Percentiles rank a stretch among this genome's conserved stretches.
These are phyloP conservation scores for Cladosporium sp. DNA, from an alignment of 2,329 filamentous ascomycete genomes.

Conservation along the genomic window DNA sequence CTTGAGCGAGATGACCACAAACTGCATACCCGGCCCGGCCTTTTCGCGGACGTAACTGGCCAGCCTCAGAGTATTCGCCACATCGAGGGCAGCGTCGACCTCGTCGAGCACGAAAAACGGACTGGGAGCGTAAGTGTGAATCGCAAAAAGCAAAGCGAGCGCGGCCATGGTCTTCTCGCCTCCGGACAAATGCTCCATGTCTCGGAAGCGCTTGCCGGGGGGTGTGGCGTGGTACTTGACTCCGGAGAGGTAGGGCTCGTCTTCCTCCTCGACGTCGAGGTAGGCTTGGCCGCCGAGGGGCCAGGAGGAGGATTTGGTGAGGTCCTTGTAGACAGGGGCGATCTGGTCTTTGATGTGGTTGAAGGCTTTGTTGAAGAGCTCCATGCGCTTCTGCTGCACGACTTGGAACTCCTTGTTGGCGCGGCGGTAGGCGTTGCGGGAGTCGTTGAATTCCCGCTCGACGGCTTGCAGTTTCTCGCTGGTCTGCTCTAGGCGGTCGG, in stretches of 20 bases:
- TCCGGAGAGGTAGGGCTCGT: conserved; percentile 90
- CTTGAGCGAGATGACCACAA: conserved; percentile 97
- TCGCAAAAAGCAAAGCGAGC: conserved; percentile 90
- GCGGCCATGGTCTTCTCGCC: conserved; percentile 99
- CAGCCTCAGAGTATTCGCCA: conserved; percentile 93
- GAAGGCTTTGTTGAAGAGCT: conserved; percentile 94
- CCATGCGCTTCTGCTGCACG: conserved; percentile 76
- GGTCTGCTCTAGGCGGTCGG: conserved; percentile 83
- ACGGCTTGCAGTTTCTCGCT: conserved; percentile 77
- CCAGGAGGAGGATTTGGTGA: conserved; percentile 86
- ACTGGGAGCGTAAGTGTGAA: conserved; percentile 91
- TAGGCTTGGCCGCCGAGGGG: conserved; percentile 86
- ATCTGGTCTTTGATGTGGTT: conserved; percentile 94
- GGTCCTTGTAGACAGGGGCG: conserved; percentile 86
- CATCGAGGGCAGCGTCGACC: conserved; percentile 96
- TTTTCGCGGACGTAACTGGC: conserved; percentile 95
- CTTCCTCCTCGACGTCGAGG: conserved; percentile 92
- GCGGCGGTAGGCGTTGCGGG: conserved; percentile 67
- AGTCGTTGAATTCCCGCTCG: conserved; percentile 84
- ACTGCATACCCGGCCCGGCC: conserved; percentile 95
- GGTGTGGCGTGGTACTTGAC: conserved; percentile 99
- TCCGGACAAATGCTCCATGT: conserved; percentile 97
- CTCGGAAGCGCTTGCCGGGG: conserved; percentile 93
- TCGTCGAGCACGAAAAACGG: conserved; percentile 99
- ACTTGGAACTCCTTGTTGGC: conserved; percentile 81